Evolutionary conservation across 2,329 filamentous ascomycete genomes (phyloP).

Genomic region (Alternaria postmessia): DNA sequence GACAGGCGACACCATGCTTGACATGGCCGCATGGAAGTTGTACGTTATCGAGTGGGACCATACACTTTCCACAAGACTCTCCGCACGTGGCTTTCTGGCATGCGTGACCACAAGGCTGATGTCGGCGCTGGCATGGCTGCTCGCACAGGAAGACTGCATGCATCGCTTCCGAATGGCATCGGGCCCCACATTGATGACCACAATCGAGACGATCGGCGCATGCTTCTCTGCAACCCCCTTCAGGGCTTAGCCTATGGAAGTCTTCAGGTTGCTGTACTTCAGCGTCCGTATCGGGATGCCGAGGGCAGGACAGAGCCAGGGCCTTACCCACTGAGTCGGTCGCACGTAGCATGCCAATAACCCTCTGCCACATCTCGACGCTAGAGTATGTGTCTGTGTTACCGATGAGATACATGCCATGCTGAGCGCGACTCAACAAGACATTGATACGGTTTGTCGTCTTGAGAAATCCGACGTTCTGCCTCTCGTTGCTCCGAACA

Average conservation of each 20-base stretch:
- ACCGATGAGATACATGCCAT: constrained; percentile 76
- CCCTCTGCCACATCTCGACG: constrained; percentile 70
- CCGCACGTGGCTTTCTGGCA: constrained; percentile 42
- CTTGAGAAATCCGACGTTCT: constrained; percentile 70
- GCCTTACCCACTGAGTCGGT: constrained; percentile 22
- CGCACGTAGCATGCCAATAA: constrained; percentile 61
- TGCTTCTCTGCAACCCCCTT: constrained; percentile 41
- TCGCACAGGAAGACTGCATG: constrained; percentile 38
- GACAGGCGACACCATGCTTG: constrained; percentile 23
- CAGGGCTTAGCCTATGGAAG: constrained; percentile 36
- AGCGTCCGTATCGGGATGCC: constrained; percentile 36
- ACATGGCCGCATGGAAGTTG: constrained; percentile 41
- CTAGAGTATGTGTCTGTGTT: constrained; percentile 66
- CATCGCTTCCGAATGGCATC: constrained; percentile 44
- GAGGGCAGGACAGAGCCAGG: constrained; percentile 39
- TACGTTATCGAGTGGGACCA: constrained; percentile 27
- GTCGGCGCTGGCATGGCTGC: constrained; percentile 34
- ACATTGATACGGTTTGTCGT: constrained; percentile 75
- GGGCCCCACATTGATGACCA: constrained; percentile 39
- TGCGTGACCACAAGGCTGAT: constrained; percentile 35
- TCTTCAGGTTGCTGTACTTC: constrained; percentile 39
- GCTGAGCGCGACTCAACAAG: constrained; percentile 69
- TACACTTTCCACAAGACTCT: constrained; percentile 37
- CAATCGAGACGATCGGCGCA: constrained; percentile 38
- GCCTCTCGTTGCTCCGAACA: constrained; percentile 70